Percentiles rank a stretch among this genome's conserved stretches.
These are phyloP conservation scores for Gastrolobium bilobum DNA, from an alignment of 306 rosid genomes.

Conservation along the genomic window DNA sequence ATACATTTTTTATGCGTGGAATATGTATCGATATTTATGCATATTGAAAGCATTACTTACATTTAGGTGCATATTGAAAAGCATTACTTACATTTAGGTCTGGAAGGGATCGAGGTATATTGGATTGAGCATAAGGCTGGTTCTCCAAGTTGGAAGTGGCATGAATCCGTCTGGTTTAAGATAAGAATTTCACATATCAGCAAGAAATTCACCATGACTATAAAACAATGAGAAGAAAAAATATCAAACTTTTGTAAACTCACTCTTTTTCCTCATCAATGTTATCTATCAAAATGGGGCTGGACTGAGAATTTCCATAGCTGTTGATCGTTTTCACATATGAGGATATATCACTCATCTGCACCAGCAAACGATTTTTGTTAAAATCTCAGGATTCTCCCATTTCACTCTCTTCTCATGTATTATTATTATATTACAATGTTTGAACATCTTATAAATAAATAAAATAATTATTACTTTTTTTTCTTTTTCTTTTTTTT, in stretches of 20 bases:
- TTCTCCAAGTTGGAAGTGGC: conserved; percentile 57
- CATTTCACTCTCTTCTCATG: conserved; percentile 6
- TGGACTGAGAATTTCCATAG: conserved; percentile 69
- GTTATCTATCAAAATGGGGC: background rate
- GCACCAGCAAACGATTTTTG: conserved; percentile 42
- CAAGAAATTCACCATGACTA: conserved; percentile 9
- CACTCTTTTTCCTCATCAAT: conserved; percentile 1
- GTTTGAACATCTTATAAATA: background rate
- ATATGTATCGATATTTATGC: background rate
- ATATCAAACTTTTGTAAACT: background rate
- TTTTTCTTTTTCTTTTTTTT: too few species aligned
- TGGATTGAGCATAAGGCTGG: conserved; percentile 68
- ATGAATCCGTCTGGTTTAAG: conserved; percentile 70
- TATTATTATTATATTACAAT: background rate
- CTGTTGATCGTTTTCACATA: conserved; percentile 72
- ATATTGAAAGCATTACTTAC: conserved; percentile 37
- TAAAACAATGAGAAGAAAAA: background rate
- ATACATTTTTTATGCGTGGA: background rate
- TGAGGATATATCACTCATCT: conserved; percentile 73
- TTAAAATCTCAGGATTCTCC: conserved; percentile 38
- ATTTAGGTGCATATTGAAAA: conserved; percentile 39
- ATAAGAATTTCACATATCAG: conserved; percentile 26
- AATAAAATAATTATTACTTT: background rate
- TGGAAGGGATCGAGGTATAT: conserved; percentile 71
- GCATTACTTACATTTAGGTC: conserved; percentile 56